Percentiles rank a stretch among this genome's conserved stretches.
These are phyloP conservation scores for Oryza meyeriana DNA, from an alignment of 176 grass and related monocot genomes.

Conservation along the genomic window DNA sequence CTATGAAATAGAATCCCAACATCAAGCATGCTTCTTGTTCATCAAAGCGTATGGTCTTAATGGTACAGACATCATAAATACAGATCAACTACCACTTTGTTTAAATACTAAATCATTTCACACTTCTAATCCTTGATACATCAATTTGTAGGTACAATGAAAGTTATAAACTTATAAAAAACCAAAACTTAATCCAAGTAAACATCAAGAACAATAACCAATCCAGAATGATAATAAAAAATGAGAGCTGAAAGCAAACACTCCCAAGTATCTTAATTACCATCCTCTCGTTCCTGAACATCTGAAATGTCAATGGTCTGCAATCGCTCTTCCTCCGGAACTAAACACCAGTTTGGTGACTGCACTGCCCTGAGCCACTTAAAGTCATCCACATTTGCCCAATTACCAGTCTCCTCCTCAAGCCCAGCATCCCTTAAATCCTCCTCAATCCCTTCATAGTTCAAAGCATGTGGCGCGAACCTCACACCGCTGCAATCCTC, in stretches of 20 bases:
- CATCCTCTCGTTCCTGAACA: conserved; percentile 20
- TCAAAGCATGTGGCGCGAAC: conserved; percentile 69
- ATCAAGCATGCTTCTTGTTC: background rate
- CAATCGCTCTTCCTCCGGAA: conserved; percentile 61
- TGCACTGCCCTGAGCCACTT: conserved; percentile 89
- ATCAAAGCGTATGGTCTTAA: background rate
- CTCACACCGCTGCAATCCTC: conserved; percentile 77
- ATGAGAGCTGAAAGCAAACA: background rate
- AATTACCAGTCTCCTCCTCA: conserved; percentile 70
- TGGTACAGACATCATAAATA: background rate
- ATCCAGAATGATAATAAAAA: conserved; percentile 2
- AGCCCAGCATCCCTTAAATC: conserved; percentile 70
- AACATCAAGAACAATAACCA: background rate
- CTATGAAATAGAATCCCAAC: background rate
- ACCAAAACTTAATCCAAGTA: background rate
- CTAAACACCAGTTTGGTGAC: conserved; percentile 80
- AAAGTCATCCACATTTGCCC: conserved; percentile 89
- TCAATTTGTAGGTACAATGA: background rate
- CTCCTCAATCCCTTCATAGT: conserved; percentile 61
- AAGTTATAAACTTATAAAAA: background rate
- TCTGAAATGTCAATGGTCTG: conserved; percentile 51
- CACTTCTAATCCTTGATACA: conserved; percentile 4
- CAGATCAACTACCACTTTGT: background rate
- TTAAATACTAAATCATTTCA: background rate
- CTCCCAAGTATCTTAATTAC: conserved; percentile 2